Conservation (phyloP, 2,329 filamentous ascomycete genomes). For the Aspergillus ochraceus region DNA sequence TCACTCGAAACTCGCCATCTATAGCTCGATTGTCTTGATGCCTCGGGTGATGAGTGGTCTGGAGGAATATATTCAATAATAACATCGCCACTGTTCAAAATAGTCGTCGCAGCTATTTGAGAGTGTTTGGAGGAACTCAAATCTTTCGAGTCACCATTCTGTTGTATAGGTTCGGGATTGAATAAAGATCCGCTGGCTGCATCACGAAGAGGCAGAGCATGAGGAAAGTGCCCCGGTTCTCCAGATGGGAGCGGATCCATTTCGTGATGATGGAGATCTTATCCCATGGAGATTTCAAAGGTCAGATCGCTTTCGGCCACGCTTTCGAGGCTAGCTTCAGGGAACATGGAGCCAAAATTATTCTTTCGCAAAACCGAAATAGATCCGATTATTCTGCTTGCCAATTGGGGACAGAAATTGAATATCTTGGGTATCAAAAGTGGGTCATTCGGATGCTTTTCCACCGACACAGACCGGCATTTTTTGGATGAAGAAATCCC, state of each 20-base stretch:
- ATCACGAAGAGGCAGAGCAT: slow-evolving; percentile 5
- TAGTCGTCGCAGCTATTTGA: slow-evolving; percentile 15
- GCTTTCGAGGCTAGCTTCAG: neutral
- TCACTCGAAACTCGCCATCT: slow-evolving; percentile 38
- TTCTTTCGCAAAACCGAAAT: neutral
- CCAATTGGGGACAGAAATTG: too few species aligned
- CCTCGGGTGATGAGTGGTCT: slow-evolving; percentile 6
- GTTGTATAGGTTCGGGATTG: neutral
- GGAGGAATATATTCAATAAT: slow-evolving; percentile 33
- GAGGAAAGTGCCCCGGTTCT: slow-evolving; percentile 2
- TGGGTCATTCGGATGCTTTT: too few species aligned
- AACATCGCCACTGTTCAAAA: slow-evolving; percentile 35
- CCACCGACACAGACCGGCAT: too few species aligned
- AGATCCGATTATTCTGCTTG: too few species aligned
- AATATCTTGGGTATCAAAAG: too few species aligned
- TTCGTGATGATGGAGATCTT: neutral
- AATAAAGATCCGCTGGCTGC: neutral
- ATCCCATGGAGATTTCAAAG: neutral
- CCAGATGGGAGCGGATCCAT: slow-evolving; percentile 26
- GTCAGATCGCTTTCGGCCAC: neutral
- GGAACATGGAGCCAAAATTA: neutral
- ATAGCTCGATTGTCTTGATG: slow-evolving; percentile 10
- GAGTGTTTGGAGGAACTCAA: neutral
- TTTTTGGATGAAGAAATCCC: too few species aligned
- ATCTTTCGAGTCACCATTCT: neutral